A percentile compares a stretch with the other conserved stretches of the same genome.
phyloP scores from a whole-genome alignment of 768 basidiomycete genomes.

The Xerocomellus intermedius region DNA sequence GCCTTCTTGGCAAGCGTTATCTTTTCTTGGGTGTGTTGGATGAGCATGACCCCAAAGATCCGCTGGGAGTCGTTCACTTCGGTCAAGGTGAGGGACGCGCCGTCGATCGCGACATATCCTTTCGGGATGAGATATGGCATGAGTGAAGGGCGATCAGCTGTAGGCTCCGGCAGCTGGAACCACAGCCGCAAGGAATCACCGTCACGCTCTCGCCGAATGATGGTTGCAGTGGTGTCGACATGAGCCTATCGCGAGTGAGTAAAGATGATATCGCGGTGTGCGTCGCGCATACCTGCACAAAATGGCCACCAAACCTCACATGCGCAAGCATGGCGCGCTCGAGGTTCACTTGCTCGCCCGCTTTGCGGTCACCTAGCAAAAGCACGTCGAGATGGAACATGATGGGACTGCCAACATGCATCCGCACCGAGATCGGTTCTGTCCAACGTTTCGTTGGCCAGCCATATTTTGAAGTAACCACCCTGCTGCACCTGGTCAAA shows the following conservation, averaged over 20 bases:
- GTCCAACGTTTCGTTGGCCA: slow-evolving; percentile 92
- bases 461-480: slow-evolving; percentile 90
- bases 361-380: slow-evolving; percentile 65
- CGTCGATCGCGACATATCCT: slow-evolving; percentile 93
- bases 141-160: slow-evolving; percentile 57
- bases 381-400: slow-evolving; percentile 2
- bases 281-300: slow-evolving; percentile 76
- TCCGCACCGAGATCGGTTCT: slow-evolving; percentile 83
- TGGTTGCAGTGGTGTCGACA: slow-evolving; percentile 83
- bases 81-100: slow-evolving; percentile 90
- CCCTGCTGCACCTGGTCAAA: slow-evolving; percentile 62
- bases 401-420: neutral
- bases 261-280: neutral
- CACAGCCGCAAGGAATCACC: slow-evolving; percentile 86
- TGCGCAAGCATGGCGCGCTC: slow-evolving; percentile 95
- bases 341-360: slow-evolving; percentile 82
- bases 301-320: slow-evolving; percentile 93
- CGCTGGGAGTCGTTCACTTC: slow-evolving; percentile 60
- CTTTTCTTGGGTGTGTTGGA: slow-evolving; percentile 88
- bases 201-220: slow-evolving; percentile 64
- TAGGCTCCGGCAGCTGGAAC: slow-evolving; percentile 71
- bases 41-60: slow-evolving; percentile 90
- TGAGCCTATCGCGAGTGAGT: slow-evolving; percentile 62
- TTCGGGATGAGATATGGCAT: slow-evolving; percentile 87
- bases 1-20: slow-evolving; percentile 76